phyloP scores from a whole-genome alignment of 2,329 filamentous ascomycete species.

The Blastomyces percursus region DNA sequence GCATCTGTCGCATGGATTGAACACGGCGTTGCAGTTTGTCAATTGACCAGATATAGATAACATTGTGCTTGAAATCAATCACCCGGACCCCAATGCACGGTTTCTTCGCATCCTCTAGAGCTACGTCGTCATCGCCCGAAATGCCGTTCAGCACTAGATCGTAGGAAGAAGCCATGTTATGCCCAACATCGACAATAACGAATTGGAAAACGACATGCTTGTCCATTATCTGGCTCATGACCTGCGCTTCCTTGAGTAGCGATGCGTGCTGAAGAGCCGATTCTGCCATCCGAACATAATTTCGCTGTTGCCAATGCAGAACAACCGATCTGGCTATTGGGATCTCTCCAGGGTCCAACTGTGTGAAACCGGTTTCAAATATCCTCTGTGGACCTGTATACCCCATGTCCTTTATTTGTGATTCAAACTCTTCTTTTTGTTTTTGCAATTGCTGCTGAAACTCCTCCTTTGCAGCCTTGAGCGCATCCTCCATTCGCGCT shows the following conservation, averaged over 20 bases:
- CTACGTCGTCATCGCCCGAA: conserved; percentile 71
- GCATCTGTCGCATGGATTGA: conserved; percentile 87
- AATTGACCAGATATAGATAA: conserved; percentile 88
- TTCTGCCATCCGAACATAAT: conserved; percentile 91
- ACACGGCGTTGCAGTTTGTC: conserved; percentile 83
- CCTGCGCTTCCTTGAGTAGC: conserved; percentile 84
- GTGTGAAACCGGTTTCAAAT: conserved; percentile 33
- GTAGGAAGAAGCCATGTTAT: conserved; percentile 84
- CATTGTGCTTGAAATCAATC: conserved; percentile 75
- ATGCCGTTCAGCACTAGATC: conserved; percentile 92
- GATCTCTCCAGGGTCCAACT: conserved; percentile 60
- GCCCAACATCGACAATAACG: conserved; percentile 76
- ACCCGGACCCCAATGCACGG: conserved; percentile 86
- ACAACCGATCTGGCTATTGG: conserved; percentile 56
- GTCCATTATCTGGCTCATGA: conserved; percentile 94
- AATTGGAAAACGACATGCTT: conserved; percentile 94
- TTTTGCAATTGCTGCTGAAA: conserved; percentile 77
- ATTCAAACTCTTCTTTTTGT: conserved; percentile 76
- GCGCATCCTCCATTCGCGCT: conserved; percentile 67
- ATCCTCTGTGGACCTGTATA: conserved; percentile 43
- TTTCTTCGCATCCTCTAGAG: conserved; percentile 70
- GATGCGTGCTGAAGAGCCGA: conserved; percentile 78
- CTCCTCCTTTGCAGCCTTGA: conserved; percentile 68
- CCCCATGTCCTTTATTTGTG: conserved; percentile 67
- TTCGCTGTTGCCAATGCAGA: conserved; percentile 67